Base-by-base conservation (phyloP, 2,329 filamentous ascomycete genomes). In the Tolypocladium cylindrosporum region DNA sequence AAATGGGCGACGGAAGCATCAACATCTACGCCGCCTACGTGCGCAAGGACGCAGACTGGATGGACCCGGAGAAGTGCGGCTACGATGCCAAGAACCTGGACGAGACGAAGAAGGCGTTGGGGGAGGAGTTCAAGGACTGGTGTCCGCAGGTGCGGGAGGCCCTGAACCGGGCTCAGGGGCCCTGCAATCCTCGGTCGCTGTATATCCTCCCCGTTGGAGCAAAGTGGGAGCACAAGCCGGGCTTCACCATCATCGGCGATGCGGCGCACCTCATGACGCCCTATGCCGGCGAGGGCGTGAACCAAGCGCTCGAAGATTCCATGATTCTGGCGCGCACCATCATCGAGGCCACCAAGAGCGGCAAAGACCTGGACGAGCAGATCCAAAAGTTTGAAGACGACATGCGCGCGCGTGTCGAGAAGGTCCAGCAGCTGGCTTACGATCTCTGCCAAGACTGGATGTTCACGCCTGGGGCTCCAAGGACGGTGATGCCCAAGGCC, bases 201-300 rank as follows among this genome's bases (percentile, higher is more conserved):
- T 84, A 80, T 64, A 76, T 77, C 65, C 73, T 87, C 11, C 81
- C 82, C 0, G 66, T 79, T 2, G 77, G 77, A 2, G 66, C 74
- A 52, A 66, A 63, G 2, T 86, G 82, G 81, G 59, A 72, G 45
- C 73, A 78, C 54, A 70, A 69, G 21, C 65, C 69, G 7, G 80
- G 81, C 0, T 64, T 80, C 5, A 84, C 83, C 0, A 64, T 84
- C 16, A 72, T 85, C 34, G 84, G 84, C 6, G 82, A 86, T 62
- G 79, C 83, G 1, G 83, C 83, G 9, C 82, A 86, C 66, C 64
- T 84, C 27, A 83, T 84, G 80, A 77, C 78, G 1, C 79, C 80
- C 0, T 82, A 79, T 61, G 79, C 78, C 1, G 83, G 83, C 6
- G 82, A 83, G 58, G 83, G 83, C 2, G 82, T 85, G 34, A 86